phyloP scores from a whole-genome alignment of 768 basidiomycete species.

The Boletus rubescentipes region DNA sequence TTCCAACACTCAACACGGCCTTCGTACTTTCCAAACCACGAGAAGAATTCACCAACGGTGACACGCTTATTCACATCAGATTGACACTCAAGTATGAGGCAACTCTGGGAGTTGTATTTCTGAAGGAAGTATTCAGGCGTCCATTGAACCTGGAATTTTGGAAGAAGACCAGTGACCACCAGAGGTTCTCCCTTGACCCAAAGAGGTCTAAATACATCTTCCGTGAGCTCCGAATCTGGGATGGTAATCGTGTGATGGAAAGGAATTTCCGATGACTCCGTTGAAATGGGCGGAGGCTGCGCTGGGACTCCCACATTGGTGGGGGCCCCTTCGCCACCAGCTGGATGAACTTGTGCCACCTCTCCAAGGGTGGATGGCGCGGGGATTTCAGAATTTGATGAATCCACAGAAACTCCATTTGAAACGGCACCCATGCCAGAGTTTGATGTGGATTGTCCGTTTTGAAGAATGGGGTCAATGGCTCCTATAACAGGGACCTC shows the following conservation, averaged over 20 bases:
- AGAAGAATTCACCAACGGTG: conserved; percentile 79
- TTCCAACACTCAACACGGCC: conserved; percentile 63
- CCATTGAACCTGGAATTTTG: conserved; percentile 72
- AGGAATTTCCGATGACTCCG: conserved; percentile 38
- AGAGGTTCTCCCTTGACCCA: conserved; percentile 80
- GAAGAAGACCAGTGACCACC: conserved; percentile 65
- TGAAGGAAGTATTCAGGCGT: conserved; percentile 78
- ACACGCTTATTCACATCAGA: conserved; percentile 59
- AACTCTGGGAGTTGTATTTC: conserved; percentile 60
- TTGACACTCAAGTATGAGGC: conserved; percentile 83
- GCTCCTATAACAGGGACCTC: conserved; percentile 20
- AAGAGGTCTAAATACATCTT: conserved; percentile 58
- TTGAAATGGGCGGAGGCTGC: conserved; percentile 7
- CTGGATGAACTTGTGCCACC: not conserved
- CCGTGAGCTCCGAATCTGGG: conserved; percentile 48
- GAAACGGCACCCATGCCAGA: not conserved
- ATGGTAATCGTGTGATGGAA: conserved; percentile 48
- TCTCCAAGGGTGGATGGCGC: conserved; percentile 13
- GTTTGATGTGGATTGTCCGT: conserved; percentile 6
- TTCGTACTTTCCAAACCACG: conserved; percentile 67
- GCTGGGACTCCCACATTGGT: not conserved
- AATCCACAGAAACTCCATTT: conserved; percentile 13
- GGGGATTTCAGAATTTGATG: conserved; percentile 1
- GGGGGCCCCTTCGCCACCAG: conserved; percentile 7
- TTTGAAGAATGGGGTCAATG: conserved; percentile 33